Percentiles rank a stretch among this genome's conserved stretches.
Evolutionary conservation across 1,284 basidiomycete species (phyloP).

Genomic region (Sutorius eximius): DNA sequence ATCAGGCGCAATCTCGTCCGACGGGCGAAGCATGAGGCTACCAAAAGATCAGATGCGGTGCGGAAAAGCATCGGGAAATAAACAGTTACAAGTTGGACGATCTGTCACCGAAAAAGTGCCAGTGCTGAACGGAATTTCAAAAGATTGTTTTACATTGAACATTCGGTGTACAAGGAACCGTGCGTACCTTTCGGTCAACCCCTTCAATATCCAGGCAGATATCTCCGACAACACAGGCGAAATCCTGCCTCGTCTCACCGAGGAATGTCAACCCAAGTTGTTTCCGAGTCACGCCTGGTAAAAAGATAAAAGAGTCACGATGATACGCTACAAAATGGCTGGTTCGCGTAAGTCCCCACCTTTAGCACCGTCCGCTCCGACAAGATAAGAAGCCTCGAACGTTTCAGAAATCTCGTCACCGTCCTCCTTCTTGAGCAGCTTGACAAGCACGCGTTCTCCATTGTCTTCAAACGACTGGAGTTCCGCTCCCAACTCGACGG

Average conservation of each 20-base stretch:
- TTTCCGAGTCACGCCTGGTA: constrained; percentile 39
- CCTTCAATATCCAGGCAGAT: constrained; percentile 35
- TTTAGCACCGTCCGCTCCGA: constrained; percentile 43
- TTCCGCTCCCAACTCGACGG: constrained; percentile 35
- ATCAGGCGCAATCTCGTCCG: constrained; percentile 23
- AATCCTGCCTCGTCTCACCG: constrained; percentile 42
- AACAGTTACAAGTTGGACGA: constrained; percentile 6
- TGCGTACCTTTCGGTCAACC: constrained; percentile 35
- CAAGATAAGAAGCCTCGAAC: constrained; percentile 31
- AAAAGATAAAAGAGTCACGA: background rate
- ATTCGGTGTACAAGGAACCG: background rate
- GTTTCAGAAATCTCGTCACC: constrained; percentile 19
- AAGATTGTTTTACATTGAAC: background rate
- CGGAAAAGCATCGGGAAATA: background rate
- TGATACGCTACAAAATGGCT: background rate
- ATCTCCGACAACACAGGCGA: constrained; percentile 43
- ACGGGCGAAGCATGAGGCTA: constrained; percentile 18
- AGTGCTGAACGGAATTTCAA: constrained; percentile 19
- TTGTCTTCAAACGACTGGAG: constrained; percentile 36
- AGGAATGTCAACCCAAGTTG: constrained; percentile 44
- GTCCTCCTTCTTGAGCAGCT: constrained; percentile 20
- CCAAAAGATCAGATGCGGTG: background rate
- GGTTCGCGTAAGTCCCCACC: constrained; percentile 13
- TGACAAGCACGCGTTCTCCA: constrained; percentile 25
- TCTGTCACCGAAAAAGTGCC: constrained; percentile 33